These are phyloP conservation scores for Starmerella scarabaei DNA, from an alignment of 805 yeast species.

Conservation along the genomic window DNA sequence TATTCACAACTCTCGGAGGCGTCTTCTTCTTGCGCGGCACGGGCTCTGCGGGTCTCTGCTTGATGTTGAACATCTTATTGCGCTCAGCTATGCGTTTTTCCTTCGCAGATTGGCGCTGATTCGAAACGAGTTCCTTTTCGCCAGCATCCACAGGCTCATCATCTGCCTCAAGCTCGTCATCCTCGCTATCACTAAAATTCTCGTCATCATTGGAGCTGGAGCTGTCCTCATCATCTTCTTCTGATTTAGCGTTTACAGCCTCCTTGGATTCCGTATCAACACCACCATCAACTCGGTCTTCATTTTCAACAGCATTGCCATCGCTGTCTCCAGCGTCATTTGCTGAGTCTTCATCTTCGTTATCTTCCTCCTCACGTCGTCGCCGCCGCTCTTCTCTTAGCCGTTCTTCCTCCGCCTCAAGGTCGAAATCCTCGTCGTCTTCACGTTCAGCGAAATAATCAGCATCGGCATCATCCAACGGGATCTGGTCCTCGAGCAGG, in stretches of 20 bases:
- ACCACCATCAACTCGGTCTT: too few species aligned
- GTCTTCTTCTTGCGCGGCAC: conserved; percentile 15
- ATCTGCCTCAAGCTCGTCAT: conserved; percentile 34
- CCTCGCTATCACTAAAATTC: conserved; percentile 32
- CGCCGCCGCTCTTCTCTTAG: conserved; percentile 1
- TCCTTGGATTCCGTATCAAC: conserved; percentile 5
- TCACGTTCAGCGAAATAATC: conserved; percentile 36
- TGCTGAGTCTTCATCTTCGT: background rate
- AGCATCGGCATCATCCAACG: conserved; percentile 51
- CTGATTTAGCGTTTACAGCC: conserved; percentile 16
- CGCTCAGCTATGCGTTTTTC: conserved; percentile 24
- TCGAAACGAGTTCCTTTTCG: conserved; percentile 45
- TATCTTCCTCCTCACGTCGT: conserved; percentile 1
- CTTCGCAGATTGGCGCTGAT: conserved; percentile 25
- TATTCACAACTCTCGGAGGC: conserved; percentile 9
- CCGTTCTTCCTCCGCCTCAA: conserved; percentile 20
- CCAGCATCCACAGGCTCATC: conserved; percentile 50
- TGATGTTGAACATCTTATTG: conserved; percentile 26
- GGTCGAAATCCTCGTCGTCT: conserved; percentile 32
- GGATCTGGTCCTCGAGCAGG: conserved; percentile 60
- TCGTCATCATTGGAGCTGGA: conserved; percentile 18
- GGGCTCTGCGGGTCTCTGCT: conserved; percentile 27
- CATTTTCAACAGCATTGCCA: background rate
- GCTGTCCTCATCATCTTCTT: conserved; percentile 20
- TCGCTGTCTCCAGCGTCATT: background rate